These are phyloP conservation scores for Pestalotiopsis fici DNA, from an alignment of 2,329 filamentous ascomycete species.

Conservation along the genomic window DNA sequence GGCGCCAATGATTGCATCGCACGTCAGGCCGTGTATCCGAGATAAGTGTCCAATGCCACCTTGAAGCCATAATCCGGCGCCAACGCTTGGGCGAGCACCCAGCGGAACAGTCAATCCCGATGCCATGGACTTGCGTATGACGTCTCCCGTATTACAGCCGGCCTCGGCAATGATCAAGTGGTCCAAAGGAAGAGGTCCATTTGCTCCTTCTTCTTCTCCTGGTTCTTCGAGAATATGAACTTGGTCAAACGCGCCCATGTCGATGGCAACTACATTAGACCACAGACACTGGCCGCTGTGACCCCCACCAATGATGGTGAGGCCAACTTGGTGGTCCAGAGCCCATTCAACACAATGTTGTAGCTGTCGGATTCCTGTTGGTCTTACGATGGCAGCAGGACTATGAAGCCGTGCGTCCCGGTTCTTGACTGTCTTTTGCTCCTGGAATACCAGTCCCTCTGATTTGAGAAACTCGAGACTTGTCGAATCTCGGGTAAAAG, in stretches of 20 bases:
- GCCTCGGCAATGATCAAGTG: slow-evolving; percentile 49
- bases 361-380: slow-evolving; percentile 47
- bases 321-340: slow-evolving; percentile 38
- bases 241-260: slow-evolving; percentile 58
- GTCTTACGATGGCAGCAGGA: slow-evolving; percentile 46
- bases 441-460: neutral
- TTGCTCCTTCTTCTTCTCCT: slow-evolving; percentile 21
- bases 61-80: slow-evolving; percentile 64
- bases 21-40: slow-evolving; percentile 56
- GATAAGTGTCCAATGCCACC: slow-evolving; percentile 65
- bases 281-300: slow-evolving; percentile 61
- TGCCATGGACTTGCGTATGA: slow-evolving; percentile 47
- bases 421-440: slow-evolving; percentile 36
- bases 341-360: slow-evolving; percentile 61
- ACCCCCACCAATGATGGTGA: slow-evolving; percentile 58
- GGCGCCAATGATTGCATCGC: slow-evolving; percentile 61
- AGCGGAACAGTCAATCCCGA: slow-evolving; percentile 57
- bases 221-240: slow-evolving; percentile 40
- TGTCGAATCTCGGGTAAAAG: neutral
- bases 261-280: slow-evolving; percentile 53
- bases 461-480: neutral
- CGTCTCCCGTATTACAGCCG: slow-evolving; percentile 59
- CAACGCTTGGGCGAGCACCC: slow-evolving; percentile 63
- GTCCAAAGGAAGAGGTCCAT: slow-evolving; percentile 14
- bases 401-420: slow-evolving; percentile 44